Conservation (phyloP, 768 basidiomycete genomes). For the Lentinus brumalis region DNA sequence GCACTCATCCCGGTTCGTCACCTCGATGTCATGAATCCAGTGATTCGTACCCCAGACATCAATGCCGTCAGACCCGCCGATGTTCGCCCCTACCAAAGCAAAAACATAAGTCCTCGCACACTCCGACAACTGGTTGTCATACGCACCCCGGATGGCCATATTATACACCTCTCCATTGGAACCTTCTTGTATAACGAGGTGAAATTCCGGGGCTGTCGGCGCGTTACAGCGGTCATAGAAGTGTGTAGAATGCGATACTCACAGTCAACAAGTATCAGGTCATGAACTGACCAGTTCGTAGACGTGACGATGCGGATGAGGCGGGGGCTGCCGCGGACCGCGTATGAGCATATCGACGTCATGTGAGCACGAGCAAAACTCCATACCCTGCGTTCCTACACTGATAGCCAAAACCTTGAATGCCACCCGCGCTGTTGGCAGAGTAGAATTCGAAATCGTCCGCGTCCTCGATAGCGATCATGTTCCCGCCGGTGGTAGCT, state of each 20-base stretch:
- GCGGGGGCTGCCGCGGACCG: constrained; percentile 20
- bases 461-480: constrained; percentile 33
- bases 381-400: constrained; percentile 32
- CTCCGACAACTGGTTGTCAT: too few relatives aligned
- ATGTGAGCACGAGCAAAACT: background rate
- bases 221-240: background rate
- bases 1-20: constrained; percentile 36
- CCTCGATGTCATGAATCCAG: constrained; percentile 36
- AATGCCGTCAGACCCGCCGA: constrained; percentile 34
- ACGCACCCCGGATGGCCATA: constrained; percentile 30
- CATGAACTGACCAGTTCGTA: constrained; percentile 34
- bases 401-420: constrained; percentile 34
- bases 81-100: constrained; percentile 12
- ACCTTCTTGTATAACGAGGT: constrained; percentile 30
- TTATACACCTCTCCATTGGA: constrained; percentile 36
- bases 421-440: constrained; percentile 31
- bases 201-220: constrained; percentile 31
- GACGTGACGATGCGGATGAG: constrained; percentile 31
- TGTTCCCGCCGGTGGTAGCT: constrained; percentile 32
- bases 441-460: constrained; percentile 36
- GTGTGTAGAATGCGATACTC: background rate
- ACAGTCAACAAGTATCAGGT: constrained; percentile 35
- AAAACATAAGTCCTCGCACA: background rate
- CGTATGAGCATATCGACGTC: background rate
- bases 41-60: constrained; percentile 34